Evolutionary conservation across 2,329 filamentous ascomycete genomes (phyloP), one percentile per base, ranked within the genome.

Genomic region (Knufia fluminis): DNA sequence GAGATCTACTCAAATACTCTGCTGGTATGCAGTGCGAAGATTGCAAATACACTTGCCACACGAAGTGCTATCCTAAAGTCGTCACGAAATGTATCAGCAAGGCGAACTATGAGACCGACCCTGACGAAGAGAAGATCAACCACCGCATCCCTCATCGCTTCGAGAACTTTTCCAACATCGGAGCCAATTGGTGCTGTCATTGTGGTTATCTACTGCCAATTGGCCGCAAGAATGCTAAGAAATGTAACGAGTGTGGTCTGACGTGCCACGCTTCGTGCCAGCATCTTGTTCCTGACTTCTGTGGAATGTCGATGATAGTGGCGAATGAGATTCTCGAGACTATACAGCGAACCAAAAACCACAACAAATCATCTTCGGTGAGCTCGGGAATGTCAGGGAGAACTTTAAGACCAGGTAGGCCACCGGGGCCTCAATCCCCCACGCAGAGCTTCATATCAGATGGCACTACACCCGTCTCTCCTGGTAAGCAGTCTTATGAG

Each of bases 1-100:
- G 90, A 52, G 92, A 98, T 59, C 97, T 98, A 64, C 83, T 98
- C 70, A 98, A 97, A 66, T 97, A 97, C 66, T 94, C 91, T 43
- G 87, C 92, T 19, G 92, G 92, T 54, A 98, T 98, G 91, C 92
- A 98, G 71, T 98, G 92, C 68, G 86, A 94, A 57, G 92, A 98
- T 70, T 98, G 92, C 84, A 97, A 97, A 71, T 97, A 97, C 71
- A 97, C 91, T 33, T 98, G 92, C 69, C 92, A 98, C 69, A 91
- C 88, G 61, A 96, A 97, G 70, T 98, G 92, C 66, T 98, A 97
- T 68, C 73, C 80, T 14, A 94, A 90, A 67, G 92, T 98, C 41
- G 92, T 98, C 60, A 98, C 92, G 56, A 98, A 98, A 70, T 98
- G 92, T 72, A 98, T 98, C 68, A 97, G 91, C 72, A 97, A 98